Conservation (phyloP, 2,329 filamentous ascomycete species). For the Aspergillus uvarum region DNA sequence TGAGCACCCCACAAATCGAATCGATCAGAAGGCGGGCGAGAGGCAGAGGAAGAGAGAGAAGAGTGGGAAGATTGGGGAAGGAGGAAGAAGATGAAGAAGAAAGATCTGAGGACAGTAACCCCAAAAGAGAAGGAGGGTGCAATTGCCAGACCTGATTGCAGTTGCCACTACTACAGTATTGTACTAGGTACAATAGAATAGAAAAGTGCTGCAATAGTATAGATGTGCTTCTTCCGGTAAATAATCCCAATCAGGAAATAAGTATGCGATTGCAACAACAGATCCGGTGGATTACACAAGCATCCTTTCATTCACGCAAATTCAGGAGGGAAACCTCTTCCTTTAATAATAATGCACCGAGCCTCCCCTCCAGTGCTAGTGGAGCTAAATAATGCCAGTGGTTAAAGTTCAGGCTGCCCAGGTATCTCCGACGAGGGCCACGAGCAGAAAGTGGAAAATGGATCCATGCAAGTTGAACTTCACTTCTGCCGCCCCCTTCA, state of each 20-base stretch:
- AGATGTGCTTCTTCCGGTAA: not conserved
- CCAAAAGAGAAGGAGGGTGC: slow-evolving; percentile 15
- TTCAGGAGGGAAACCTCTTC: not conserved
- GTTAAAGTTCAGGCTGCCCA: slow-evolving; percentile 3
- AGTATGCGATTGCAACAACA: slow-evolving; percentile 8
- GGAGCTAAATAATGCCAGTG: not conserved
- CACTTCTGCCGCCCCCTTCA: not conserved
- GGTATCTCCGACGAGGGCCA: not conserved
- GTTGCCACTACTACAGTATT: not conserved
- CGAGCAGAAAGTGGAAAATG: not conserved
- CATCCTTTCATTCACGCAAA: not conserved
- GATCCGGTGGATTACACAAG: not conserved
- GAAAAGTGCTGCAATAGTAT: not conserved
- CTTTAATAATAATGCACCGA: slow-evolving; percentile 2
- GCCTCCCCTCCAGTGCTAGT: not conserved
- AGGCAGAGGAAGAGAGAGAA: slow-evolving; percentile 1
- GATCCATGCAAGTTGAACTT: slow-evolving; percentile 1
- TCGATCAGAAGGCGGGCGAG: slow-evolving; percentile 1
- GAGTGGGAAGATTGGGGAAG: not conserved
- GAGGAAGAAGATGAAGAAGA: slow-evolving; percentile 4
- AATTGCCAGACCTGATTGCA: not conserved
- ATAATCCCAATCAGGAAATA: slow-evolving; percentile 13
- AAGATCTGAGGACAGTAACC: slow-evolving; percentile 8
- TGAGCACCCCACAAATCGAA: not conserved
- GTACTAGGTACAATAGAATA: too few species aligned